A percentile compares a stretch with the other conserved stretches of the same genome.
phyloP scores from a whole-genome alignment of 2,329 filamentous ascomycete genomes.

The Sarocladium oryzae region DNA sequence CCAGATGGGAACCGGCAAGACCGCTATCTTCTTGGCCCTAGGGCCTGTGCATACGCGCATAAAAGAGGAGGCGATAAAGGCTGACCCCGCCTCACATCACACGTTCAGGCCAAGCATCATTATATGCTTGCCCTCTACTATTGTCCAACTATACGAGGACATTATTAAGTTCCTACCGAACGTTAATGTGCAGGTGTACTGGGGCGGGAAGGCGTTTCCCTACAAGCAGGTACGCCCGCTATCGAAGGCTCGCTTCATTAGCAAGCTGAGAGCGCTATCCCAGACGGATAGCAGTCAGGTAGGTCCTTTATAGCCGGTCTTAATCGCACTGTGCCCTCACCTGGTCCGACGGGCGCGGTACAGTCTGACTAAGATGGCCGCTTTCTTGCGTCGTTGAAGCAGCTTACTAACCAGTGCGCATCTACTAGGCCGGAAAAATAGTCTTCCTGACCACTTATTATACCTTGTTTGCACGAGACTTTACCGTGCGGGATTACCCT shows the following conservation, averaged over 20 bases:
- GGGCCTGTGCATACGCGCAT: no score
- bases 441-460: not conserved
- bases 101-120: no score
- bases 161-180: not conserved
- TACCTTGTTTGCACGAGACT: not conserved
- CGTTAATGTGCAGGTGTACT: not conserved
- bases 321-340: no score
- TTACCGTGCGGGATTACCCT: not conserved
- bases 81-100: no score
- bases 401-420: no score
- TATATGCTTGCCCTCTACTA: not conserved
- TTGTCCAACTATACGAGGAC: not conserved
- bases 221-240: not conserved
- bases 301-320: no score
- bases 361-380: not conserved
- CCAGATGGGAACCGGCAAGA: not conserved
- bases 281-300: no score
- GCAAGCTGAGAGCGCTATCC: not conserved
- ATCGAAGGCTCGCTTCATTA: not conserved
- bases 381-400: not conserved
- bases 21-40: not conserved
- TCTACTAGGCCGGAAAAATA: not conserved
- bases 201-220: not conserved
- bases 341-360: no score
- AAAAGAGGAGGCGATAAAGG: no score